Base-by-base conservation (phyloP, 2,329 filamentous ascomycete species). In the Phaeosphaeriaceae sp. region DNA sequence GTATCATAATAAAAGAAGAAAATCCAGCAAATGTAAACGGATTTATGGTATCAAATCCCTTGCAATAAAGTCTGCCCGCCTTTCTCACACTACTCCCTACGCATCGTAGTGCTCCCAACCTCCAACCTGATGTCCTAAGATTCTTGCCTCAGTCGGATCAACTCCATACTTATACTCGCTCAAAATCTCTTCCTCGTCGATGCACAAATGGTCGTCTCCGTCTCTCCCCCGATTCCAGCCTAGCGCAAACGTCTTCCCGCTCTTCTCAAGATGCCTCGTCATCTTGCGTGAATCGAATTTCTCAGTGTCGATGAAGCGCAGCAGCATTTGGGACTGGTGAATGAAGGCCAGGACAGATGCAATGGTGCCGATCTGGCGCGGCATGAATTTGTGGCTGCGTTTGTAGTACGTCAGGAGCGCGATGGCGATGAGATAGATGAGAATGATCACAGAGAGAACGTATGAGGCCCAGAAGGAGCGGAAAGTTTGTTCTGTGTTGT, bases 251-350 rank as follows among this genome's bases (percentile, higher is more conserved):
- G 79, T 85, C 75, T 87, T 87, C 30, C 82, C 81, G n/a, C 82
- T 73, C 8, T 69, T 74, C 52, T 83, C 82, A 29, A 92, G 77
- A 67, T 80, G 79, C 47, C 72, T 71, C 56, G 81, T 83, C 84
- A 90, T 89, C 66, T 84, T 74, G 12, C 77, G 74, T 44, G 81
- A 84, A 58, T 79, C 82, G 42, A 86, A 73, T 72, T 83, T 83
- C 52, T 86, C 83, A 17, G 87, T 90, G 34, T 83, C 85, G 12
- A 90, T 86, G 70, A 92, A 92, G 63, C 85, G 83, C 54, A 85
- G 86, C 37, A 92, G 75, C 89, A 92, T 92, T 73, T 88, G 89
- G 70, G 83, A 87, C 74, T 91, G 88, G 71, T 92, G 87, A 51
- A 92, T 88, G 64, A 88, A 92, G 0, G 87, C 88, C 45, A 93